A percentile compares a stretch with the other conserved stretches of the same genome.
phyloP scores from a whole-genome alignment of 495 filamentous ascomycete genomes.

The Trichocladium uniseriatum region DNA sequence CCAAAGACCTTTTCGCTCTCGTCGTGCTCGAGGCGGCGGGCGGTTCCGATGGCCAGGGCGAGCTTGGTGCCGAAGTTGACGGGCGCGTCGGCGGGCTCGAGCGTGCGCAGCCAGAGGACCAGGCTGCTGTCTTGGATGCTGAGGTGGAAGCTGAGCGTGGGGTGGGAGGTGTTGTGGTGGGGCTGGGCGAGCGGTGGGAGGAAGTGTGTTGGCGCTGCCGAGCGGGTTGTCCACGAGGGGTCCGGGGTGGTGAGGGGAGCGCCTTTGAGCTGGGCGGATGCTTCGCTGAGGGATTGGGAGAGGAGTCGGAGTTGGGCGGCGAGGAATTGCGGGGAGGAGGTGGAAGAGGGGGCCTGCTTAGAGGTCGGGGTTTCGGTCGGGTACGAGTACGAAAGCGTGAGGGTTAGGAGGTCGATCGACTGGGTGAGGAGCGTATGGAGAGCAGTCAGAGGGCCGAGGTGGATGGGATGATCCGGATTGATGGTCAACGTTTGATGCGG shows the following conservation, averaged over 20 bases:
- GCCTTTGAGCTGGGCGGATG: conserved; percentile 49
- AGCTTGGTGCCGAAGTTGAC: conserved; percentile 42
- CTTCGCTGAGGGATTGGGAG: conserved; percentile 64
- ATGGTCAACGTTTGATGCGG: conserved; percentile 41
- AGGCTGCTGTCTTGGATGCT: conserved; percentile 69
- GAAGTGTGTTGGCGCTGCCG: conserved; percentile 33
- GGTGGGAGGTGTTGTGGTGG: conserved; percentile 23
- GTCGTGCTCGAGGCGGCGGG: conserved; percentile 62
- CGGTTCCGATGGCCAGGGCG: conserved; percentile 47
- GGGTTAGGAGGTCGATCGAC: conserved; percentile 67
- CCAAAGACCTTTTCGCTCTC: conserved; percentile 66
- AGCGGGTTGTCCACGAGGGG: conserved; percentile 31
- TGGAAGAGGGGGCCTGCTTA: conserved; percentile 17
- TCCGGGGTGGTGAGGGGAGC: conserved; percentile 33
- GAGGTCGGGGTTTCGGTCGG: conserved; percentile 43
- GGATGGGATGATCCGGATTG: conserved; percentile 48
- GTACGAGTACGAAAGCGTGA: conserved; percentile 53
- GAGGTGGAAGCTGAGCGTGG: conserved; percentile 61
- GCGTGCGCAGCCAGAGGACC: conserved; percentile 66
- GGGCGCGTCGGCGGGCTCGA: conserved; percentile 52
- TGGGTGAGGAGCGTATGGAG: conserved; percentile 67
- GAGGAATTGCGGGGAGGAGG: conserved; percentile 46
- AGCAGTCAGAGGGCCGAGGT: conserved; percentile 57
- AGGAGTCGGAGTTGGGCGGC: conserved; percentile 71
- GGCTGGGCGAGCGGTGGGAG: conserved; percentile 25